phyloP scores from a whole-genome alignment of 1,284 basidiomycete genomes.

The Malassezia pachydermatis region DNA sequence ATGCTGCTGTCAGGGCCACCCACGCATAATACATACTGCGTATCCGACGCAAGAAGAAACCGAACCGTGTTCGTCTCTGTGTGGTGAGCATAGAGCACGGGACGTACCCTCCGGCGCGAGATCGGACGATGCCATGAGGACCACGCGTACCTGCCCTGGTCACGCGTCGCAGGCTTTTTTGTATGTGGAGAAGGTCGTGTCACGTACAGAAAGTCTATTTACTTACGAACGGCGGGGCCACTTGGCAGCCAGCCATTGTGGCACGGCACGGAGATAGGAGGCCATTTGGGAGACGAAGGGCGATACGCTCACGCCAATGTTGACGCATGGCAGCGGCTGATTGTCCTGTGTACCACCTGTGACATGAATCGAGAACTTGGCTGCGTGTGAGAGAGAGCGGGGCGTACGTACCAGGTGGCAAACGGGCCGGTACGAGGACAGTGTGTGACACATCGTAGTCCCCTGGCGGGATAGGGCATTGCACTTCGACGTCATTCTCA shows the following conservation, averaged over 20 bases:
- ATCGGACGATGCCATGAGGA: no score
- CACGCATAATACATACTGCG: conserved; percentile 20
- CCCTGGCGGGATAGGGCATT: conserved; percentile 38
- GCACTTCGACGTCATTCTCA: conserved; percentile 35
- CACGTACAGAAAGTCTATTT: no score
- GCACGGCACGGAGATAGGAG: neutral
- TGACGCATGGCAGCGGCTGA: conserved; percentile 1
- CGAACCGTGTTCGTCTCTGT: neutral
- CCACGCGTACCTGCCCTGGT: no score
- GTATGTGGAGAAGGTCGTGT: no score
- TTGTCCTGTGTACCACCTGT: conserved; percentile 67
- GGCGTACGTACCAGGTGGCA: conserved; percentile 29
- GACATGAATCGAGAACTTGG: conserved; percentile 71
- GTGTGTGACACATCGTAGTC: conserved; percentile 40
- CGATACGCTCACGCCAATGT: conserved; percentile 2
- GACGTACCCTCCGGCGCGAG: no score
- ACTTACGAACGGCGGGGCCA: no score
- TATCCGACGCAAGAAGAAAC: conserved; percentile 39
- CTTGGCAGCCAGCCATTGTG: no score
- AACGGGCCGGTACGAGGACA: conserved; percentile 36
- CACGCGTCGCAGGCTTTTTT: no score
- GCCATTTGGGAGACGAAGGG: neutral
- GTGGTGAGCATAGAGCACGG: neutral
- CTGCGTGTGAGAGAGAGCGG: conserved; percentile 53
- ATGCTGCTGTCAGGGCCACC: conserved; percentile 60